Evolutionary conservation across 2,329 filamentous ascomycete genomes (phyloP).

Genomic region (Pyrenophora graminea): DNA sequence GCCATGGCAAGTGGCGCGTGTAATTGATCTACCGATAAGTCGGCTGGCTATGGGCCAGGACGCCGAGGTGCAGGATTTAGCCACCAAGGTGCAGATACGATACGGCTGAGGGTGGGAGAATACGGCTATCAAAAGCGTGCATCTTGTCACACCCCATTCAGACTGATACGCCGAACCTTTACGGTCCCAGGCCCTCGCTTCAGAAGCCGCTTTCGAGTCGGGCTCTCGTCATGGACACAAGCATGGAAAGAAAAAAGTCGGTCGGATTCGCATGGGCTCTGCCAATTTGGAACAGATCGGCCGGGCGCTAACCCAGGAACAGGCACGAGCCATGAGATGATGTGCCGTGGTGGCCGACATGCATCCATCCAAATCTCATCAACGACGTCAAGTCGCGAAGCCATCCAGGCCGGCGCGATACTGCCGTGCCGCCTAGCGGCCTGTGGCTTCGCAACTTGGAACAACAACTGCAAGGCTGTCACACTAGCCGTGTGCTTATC

Average conservation of each 20-base stretch:
- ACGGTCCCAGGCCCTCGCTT: neutral
- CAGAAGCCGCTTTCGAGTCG: neutral
- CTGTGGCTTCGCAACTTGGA: conserved; percentile 3
- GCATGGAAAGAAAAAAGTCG: neutral
- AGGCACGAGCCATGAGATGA: conserved; percentile 2
- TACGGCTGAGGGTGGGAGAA: neutral
- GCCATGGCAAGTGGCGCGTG: conserved; percentile 2
- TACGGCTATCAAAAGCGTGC: conserved; percentile 9
- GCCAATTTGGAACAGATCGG: conserved; percentile 4
- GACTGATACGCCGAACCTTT: neutral
- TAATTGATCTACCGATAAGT: conserved; percentile 10
- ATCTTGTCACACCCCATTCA: neutral
- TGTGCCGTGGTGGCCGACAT: conserved; percentile 5
- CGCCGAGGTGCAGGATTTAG: conserved; percentile 8
- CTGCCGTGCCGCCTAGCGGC: conserved; percentile 2
- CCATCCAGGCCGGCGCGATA: neutral
- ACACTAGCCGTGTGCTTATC: conserved; percentile 14
- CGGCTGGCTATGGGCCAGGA: conserved; percentile 5
- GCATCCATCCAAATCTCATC: neutral
- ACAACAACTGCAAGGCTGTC: conserved; percentile 9
- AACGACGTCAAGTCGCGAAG: neutral
- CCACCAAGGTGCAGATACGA: conserved; percentile 11
- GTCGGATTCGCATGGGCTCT: conserved; percentile 2
- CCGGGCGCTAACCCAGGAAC: conserved; percentile 10
- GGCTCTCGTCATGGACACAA: neutral